Evolutionary conservation across 148 eudicot species (phyloP).

Genomic region (Fallopia convolvulus): DNA sequence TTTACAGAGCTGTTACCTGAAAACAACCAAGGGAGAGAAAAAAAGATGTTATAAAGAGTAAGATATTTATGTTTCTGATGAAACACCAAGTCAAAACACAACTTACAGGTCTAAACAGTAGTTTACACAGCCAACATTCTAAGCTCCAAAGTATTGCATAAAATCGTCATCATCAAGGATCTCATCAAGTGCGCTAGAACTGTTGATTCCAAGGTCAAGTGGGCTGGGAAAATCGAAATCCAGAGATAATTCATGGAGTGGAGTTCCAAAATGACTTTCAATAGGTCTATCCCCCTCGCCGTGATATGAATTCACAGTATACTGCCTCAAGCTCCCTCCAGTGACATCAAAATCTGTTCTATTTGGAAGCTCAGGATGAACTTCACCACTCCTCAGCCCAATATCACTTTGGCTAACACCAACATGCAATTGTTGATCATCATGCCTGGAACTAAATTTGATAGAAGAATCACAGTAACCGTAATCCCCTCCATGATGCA

Average conservation of each 20-base stretch:
- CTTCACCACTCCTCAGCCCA: conserved; percentile 26
- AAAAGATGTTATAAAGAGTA: neutral
- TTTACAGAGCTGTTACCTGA: neutral
- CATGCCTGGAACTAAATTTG: conserved; percentile 29
- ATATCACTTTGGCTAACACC: conserved; percentile 24
- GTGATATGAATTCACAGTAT: conserved; percentile 29
- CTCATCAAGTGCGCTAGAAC: conserved; percentile 30
- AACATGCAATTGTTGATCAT: conserved; percentile 25
- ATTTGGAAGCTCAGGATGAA: conserved; percentile 21
- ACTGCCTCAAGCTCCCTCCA: conserved; percentile 33
- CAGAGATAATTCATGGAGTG: conserved; percentile 37
- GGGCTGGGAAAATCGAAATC: conserved; percentile 41
- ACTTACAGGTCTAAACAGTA: neutral
- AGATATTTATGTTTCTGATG: neutral
- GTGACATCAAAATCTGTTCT: conserved; percentile 28
- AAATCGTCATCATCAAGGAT: conserved; percentile 41
- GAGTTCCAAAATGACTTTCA: conserved; percentile 43
- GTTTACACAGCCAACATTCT: conserved; percentile 14
- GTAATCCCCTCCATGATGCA: conserved; percentile 32
- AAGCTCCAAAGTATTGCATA: conserved; percentile 52
- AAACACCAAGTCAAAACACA: neutral
- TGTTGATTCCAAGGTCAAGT: conserved; percentile 31
- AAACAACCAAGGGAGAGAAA: neutral
- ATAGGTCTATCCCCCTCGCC: conserved; percentile 36
- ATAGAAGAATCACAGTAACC: conserved; percentile 28